Percentiles rank a stretch among this genome's conserved stretches.
phyloP scores from a whole-genome alignment of 2,329 filamentous ascomycete species.

The Botrytis cinerea region DNA sequence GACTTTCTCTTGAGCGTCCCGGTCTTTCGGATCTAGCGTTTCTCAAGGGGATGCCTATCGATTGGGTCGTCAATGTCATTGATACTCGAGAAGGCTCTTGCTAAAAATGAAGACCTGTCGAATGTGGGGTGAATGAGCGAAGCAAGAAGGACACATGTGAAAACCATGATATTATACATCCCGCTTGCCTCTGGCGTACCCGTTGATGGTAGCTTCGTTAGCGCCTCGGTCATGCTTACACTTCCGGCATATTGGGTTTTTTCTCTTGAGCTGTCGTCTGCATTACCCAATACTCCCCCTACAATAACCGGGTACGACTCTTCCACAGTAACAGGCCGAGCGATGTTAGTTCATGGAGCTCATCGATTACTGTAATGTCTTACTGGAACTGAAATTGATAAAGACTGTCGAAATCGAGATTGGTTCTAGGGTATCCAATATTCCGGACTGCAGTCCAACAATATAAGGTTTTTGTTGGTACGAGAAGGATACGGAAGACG shows the following conservation, averaged over 20 bases:
- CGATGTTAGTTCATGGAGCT: background rate
- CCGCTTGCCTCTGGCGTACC: background rate
- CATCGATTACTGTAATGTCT: background rate
- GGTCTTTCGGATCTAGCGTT: background rate
- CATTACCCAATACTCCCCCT: background rate
- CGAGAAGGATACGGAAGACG: too few species aligned
- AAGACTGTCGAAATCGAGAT: background rate
- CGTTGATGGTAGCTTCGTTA: background rate
- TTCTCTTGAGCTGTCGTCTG: background rate
- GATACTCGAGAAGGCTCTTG: background rate
- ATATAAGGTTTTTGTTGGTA: too few species aligned
- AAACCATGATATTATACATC: conserved; percentile 2
- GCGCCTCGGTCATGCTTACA: background rate
- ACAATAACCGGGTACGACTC: background rate
- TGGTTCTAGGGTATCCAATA: too few species aligned
- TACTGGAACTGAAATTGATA: background rate
- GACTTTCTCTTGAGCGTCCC: background rate
- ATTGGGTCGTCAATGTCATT: background rate
- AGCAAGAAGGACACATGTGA: background rate
- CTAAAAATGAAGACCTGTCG: background rate
- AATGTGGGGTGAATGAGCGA: background rate
- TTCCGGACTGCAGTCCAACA: too few species aligned
- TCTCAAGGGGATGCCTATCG: background rate
- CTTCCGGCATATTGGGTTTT: background rate
- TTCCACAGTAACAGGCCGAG: background rate